Base-by-base conservation (phyloP, 805 yeast species). In the Candida sonorensis region DNA sequence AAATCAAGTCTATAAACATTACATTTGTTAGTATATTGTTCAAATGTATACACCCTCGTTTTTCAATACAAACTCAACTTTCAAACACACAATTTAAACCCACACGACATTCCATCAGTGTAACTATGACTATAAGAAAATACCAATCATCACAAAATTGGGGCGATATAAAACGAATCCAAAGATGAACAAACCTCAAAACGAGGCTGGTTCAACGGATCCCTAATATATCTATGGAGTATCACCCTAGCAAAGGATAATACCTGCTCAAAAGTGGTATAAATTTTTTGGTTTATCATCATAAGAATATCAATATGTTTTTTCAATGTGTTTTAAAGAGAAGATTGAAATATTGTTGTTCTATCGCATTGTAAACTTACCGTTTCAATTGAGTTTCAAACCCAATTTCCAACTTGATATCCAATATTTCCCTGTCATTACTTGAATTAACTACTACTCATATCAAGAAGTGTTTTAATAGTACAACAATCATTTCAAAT, bases 41-140 rank as follows among this genome's bases (percentile, higher is more conserved):
- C 16, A 23, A 23, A 12, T n/a, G n/a, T n/a, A n/a, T n/a, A n/a
- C n/a, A n/a, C n/a, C n/a, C n/a, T n/a, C n/a, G n/a, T n/a, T n/a
- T n/a, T n/a, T n/a, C 11, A 18, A 18, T 18, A 18, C 20, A 7
- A 7, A 7, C 20, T 7, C 20, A 7, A 18, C 20, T 9, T 7
- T 18, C 9, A 7, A 7, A 18, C 6, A 18, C 9, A 18, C 20
- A 18, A 7, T 18, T 18, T 7, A 18, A 18, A n/a, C n/a, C n/a
- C 20, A 18, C 9, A 6, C 9, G 9, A 18, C 9, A 21, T 33
- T 33, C 25, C 23, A 37, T 80, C 88, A 80, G 88, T 80, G 88
- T 81, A 81, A 81, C 88, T 81, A 81, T 81, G 88, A 81, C 90
- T 35, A 44, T 30, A 40, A 68, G 66, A 66, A 59, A 53, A 66